These are phyloP conservation scores for Auricularia auricula-judae DNA, from an alignment of 768 basidiomycete species.

Conservation along the genomic window DNA sequence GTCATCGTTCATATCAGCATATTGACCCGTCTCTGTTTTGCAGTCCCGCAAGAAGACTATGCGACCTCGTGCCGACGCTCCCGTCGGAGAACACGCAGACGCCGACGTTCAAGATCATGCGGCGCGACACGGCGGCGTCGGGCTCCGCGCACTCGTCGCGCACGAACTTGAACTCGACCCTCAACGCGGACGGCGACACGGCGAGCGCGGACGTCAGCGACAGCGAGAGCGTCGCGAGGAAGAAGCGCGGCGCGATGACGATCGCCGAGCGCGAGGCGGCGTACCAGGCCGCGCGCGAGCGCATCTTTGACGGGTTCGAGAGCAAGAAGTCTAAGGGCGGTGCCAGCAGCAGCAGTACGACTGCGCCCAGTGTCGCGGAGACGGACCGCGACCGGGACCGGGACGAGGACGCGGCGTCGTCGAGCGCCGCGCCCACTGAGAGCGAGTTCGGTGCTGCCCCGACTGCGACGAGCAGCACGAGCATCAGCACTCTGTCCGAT, in stretches of 20 bases:
- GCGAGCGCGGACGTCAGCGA: not conserved
- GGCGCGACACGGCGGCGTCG: conserved; percentile 25
- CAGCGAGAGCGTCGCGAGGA: conserved; percentile 25
- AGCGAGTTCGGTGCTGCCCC: not conserved
- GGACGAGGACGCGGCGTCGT: not conserved
- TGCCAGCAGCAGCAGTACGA: not conserved
- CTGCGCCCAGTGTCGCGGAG: not conserved
- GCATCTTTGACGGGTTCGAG: conserved; percentile 79
- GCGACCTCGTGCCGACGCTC: conserved; percentile 65
- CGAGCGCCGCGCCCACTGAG: not conserved
- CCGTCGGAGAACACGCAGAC: conserved; percentile 38
- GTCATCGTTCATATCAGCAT: too few relatives aligned
- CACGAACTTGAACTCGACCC: not conserved
- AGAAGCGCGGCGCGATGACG: conserved; percentile 50
- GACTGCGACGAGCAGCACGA: not conserved
- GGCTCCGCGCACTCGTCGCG: not conserved
- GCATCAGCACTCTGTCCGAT: not conserved
- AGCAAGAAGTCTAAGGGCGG: conserved; percentile 27
- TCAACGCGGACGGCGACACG: conserved; percentile 1
- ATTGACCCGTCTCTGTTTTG: not conserved
- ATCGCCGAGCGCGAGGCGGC: conserved; percentile 81
- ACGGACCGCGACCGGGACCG: not conserved
- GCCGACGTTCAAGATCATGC: conserved; percentile 86
- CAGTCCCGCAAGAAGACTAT: conserved; percentile 60
- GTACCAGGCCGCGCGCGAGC: conserved; percentile 76